Conservation (phyloP, 208 protist genomes). For the Leishmania tropica region DNA sequence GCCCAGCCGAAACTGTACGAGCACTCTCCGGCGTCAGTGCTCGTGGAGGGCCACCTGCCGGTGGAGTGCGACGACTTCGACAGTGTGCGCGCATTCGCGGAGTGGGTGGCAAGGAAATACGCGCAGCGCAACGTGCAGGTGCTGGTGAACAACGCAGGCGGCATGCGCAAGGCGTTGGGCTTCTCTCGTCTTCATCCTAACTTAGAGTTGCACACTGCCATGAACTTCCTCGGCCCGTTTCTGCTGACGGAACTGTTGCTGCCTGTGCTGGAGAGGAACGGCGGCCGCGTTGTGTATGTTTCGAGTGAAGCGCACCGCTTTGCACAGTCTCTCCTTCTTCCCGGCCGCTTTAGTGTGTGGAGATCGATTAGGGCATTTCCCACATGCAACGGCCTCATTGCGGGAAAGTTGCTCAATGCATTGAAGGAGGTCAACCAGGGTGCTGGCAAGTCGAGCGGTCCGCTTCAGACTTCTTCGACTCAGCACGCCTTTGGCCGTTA, state of each 20-base stretch:
- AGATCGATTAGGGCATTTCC: conserved; percentile 5
- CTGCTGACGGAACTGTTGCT: conserved; percentile 88
- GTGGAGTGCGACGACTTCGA: conserved; percentile 85
- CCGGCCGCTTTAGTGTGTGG: conserved; percentile 20
- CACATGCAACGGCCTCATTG: conserved; percentile 24
- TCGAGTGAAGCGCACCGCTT: conserved; percentile 78
- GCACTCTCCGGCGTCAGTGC: conserved; percentile 41
- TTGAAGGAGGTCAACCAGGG: conserved; percentile 73
- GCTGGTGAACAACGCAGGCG: conserved; percentile 90
- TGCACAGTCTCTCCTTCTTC: conserved; percentile 53
- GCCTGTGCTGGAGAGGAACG: conserved; percentile 61
- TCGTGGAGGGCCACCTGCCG: conserved; percentile 57
- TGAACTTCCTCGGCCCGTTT: conserved; percentile 84
- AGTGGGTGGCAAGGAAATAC: conserved; percentile 51
- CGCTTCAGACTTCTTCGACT: conserved; percentile 29
- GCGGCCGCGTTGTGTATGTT: conserved; percentile 86
- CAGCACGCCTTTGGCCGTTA: conserved; percentile 70
- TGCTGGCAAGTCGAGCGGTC: conserved; percentile 33
- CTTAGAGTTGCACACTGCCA: conserved; percentile 82
- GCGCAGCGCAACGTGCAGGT: conserved; percentile 68
- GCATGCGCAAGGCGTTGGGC: conserved; percentile 55
- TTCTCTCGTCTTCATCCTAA: conserved; percentile 55
- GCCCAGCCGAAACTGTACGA: conserved; percentile 36
- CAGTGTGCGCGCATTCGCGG: conserved; percentile 62
- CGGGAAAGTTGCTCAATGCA: conserved; percentile 54